Evolutionary conservation across 2,329 filamentous ascomycete genomes (phyloP), one percentile per base, ranked within the genome.

Genomic region (Ascosphaera apis): DNA sequence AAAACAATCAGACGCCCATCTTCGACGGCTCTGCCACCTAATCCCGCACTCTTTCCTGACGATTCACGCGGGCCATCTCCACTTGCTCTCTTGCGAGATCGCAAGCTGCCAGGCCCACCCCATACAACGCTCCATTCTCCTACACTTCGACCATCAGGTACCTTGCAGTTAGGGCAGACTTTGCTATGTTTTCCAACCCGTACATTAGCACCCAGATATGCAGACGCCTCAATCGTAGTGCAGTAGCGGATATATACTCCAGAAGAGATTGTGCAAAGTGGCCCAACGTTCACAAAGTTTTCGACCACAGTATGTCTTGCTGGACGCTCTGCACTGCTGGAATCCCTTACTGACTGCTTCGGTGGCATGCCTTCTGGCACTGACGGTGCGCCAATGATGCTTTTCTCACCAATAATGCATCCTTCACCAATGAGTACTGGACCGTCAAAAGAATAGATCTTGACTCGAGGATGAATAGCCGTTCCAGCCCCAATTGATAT

Each of bases 381-480:
- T 15, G 38, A 18, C 30, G 37, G 27, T 12, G 36, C 44, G 2
- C 59, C 59, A 17, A 62, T 54, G 0, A 54, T 40, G 32, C 47
- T 51, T 41, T 62, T 62, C 48, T 95, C 88, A 45, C 77, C 72
- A 31, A 95, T 65, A 33, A 92, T 77, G 47, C 79, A 88, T 36
- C 76, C 72, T 39, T 80, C 72, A 17, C 84, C 83, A 40, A 91
- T 69, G 18, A 73, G 72, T 44, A 95, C 72, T 31, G 82, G 75
- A 3, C 82, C 82, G 36, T 76, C 65, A 39, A 72, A 72, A 6
- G 86, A 76, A 47, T 83, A 78, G 38, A 93, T 67, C 41, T 75
- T 72, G 12, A 75, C 70, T 34, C 84, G 79, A 1, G 88, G 84
- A 48, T 95, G 86, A n/a, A 98, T 58, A 4, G 93, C 69, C 3